These are phyloP conservation scores for Salvia miltiorrhiza DNA, from an alignment of 257 asterid species.

Conservation along the genomic window DNA sequence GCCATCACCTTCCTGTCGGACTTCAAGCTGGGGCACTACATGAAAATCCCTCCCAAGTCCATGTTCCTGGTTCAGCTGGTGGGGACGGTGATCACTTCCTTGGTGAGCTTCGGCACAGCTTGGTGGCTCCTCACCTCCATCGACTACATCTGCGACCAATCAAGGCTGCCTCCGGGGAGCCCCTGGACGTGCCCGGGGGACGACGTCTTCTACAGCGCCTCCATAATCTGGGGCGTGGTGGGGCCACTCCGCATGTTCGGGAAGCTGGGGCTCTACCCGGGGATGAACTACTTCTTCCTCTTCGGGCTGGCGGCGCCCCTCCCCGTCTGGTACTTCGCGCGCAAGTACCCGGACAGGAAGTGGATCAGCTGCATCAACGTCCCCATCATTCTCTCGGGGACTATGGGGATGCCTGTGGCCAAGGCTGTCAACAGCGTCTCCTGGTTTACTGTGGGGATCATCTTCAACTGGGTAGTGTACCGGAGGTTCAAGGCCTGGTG, in stretches of 20 bases:
- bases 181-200: constrained; percentile 88
- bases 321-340: constrained; percentile 51
- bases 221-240: constrained; percentile 75
- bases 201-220: constrained; percentile 75
- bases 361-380: constrained; percentile 52
- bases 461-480: constrained; percentile 51
- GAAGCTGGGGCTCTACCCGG: constrained; percentile 57
- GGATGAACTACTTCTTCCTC: constrained; percentile 64
- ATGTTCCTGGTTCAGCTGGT: constrained; percentile 74
- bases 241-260: constrained; percentile 79
- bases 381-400: constrained; percentile 55
- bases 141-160: constrained; percentile 46
- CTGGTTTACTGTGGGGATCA: constrained; percentile 59
- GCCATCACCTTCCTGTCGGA: constrained; percentile 60
- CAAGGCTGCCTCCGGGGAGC: constrained; percentile 54
- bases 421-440: constrained; percentile 47
- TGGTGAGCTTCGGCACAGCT: constrained; percentile 58
- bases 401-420: constrained; percentile 51
- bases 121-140: constrained; percentile 70
- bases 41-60: constrained; percentile 74
- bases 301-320: constrained; percentile 53
- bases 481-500: constrained; percentile 64
- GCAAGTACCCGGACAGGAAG: constrained; percentile 50
- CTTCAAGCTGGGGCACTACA: constrained; percentile 74
- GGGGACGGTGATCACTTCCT: constrained; percentile 56